Conservation (phyloP, 495 filamentous ascomycete species). For the Podospora anserina region DNA sequence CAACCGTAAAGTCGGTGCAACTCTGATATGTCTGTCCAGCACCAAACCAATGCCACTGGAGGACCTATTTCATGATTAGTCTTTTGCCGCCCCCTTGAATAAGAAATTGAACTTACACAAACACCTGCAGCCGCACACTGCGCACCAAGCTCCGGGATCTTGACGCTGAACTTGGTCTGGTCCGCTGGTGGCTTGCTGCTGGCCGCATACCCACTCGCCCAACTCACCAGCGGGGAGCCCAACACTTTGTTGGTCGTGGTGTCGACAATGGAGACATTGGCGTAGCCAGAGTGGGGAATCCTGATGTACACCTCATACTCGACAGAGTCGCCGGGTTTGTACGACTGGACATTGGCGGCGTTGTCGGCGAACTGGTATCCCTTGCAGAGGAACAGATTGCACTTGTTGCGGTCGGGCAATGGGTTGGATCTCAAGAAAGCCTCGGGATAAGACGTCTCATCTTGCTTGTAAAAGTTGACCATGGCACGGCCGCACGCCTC, state of each 20-base stretch:
- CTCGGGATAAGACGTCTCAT: constrained; percentile 68
- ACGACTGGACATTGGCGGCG: constrained; percentile 59
- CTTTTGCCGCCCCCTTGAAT: not conserved
- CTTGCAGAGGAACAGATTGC: constrained; percentile 68
- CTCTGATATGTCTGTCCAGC: constrained; percentile 72
- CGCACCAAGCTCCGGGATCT: constrained; percentile 54
- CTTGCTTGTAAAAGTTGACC: constrained; percentile 55
- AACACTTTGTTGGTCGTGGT: constrained; percentile 59
- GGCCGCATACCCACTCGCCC: constrained; percentile 48
- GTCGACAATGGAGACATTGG: constrained; percentile 69
- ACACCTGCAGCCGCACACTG: constrained; percentile 58
- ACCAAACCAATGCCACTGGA: constrained; percentile 67
- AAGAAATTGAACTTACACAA: constrained; percentile 44
- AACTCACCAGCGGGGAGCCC: constrained; percentile 51
- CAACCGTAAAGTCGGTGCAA: constrained; percentile 65
- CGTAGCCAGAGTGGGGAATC: constrained; percentile 62
- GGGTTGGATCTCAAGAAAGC: constrained; percentile 57
- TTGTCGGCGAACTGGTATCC: constrained; percentile 72
- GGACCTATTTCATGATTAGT: constrained; percentile 38
- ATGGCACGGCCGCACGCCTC: constrained; percentile 62
- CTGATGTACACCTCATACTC: constrained; percentile 57
- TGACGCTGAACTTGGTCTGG: constrained; percentile 63
- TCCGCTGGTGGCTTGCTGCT: constrained; percentile 54
- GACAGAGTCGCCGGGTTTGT: constrained; percentile 58
- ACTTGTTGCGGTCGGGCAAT: constrained; percentile 51